These are phyloP conservation scores for Eutrema heterophyllum DNA, from an alignment of 345 rosid genomes.

Conservation along the genomic window DNA sequence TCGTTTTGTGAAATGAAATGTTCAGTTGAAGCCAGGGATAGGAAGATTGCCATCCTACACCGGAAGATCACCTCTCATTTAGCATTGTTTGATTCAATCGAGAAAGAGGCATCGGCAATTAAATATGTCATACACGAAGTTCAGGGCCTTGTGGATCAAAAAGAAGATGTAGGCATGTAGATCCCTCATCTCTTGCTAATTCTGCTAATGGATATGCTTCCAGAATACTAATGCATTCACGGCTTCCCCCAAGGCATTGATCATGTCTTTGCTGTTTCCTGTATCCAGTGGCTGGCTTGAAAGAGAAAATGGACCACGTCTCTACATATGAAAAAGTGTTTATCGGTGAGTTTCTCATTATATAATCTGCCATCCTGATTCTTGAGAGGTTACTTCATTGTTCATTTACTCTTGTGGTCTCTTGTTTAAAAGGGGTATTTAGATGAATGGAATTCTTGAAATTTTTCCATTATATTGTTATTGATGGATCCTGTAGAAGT, in stretches of 20 bases:
- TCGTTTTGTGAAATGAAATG: conserved; percentile 65
- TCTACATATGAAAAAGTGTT: conserved; percentile 46
- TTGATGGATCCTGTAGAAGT: neutral
- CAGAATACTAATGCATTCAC: neutral
- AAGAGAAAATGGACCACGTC: conserved; percentile 60
- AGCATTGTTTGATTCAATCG: conserved; percentile 70
- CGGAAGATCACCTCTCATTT: conserved; percentile 63
- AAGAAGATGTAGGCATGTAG: conserved; percentile 75
- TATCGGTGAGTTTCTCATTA: conserved; percentile 41
- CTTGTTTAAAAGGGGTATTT: neutral
- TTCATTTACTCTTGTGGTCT: neutral
- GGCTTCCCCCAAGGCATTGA: neutral
- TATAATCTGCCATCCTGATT: neutral
- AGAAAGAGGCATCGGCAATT: conserved; percentile 62
- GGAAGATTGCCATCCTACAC: conserved; percentile 40
- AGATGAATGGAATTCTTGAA: neutral
- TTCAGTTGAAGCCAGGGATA: conserved; percentile 52
- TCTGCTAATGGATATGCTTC: neutral
- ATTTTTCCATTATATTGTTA: neutral
- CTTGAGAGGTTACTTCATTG: conserved; percentile 1
- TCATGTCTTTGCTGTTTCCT: conserved; percentile 18
- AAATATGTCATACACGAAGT: conserved; percentile 53
- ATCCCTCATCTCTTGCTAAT: conserved; percentile 28
- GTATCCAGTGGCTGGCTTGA: conserved; percentile 56
- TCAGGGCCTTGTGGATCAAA: conserved; percentile 53